Base-by-base conservation (phyloP, 108 stramenopile species). In the Discostella pseudostelligera region DNA sequence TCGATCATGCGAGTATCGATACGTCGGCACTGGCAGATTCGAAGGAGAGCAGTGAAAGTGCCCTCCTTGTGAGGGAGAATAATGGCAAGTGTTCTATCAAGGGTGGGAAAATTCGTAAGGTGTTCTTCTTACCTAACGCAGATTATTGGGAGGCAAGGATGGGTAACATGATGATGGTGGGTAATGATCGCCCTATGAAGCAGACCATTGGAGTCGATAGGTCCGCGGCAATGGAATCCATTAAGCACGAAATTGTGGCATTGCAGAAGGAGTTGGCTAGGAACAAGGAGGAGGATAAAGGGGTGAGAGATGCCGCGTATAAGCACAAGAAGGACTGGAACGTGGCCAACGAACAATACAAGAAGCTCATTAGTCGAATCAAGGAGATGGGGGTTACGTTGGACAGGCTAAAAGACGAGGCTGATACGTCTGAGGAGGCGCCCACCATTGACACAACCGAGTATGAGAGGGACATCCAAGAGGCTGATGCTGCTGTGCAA, bases 141-240 rank as follows among this genome's bases (percentile, higher is more conserved):
- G 92, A 89, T 64, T 73, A 75, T 20, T 93, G 92, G 92, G 69
- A 86, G 24, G 71, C 83, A 28, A 72, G 47, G 28, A 69, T 49
- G 29, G 83, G 81, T 20, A 51, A 51, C 10, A 45, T 69, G 22
- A 58, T 62, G 8, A 74, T 87, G 59, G 82, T 78, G 25, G 65
- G 83, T 8, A 82, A 88, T 48, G 80, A 84, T 4, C 77, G 63
- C 22, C 57, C 49, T 50, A 39, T 84, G 51, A 76, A 75, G 36
- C 62, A 78, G 54, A 85, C 85, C 12, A 85, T 93, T 76, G 88
- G 88, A n/a, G 78, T 84, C 8, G 92, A 93, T 62, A 74, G 58
- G 40, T 70, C 84, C 10, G 72, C 62, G 12, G 88, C 88, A 2
- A 77, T 93, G 43, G 78, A 74, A 22, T 77, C 83, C 14, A 76